Conservation (phyloP, 2,329 filamentous ascomycete species). For the Corynespora cassiicola region DNA sequence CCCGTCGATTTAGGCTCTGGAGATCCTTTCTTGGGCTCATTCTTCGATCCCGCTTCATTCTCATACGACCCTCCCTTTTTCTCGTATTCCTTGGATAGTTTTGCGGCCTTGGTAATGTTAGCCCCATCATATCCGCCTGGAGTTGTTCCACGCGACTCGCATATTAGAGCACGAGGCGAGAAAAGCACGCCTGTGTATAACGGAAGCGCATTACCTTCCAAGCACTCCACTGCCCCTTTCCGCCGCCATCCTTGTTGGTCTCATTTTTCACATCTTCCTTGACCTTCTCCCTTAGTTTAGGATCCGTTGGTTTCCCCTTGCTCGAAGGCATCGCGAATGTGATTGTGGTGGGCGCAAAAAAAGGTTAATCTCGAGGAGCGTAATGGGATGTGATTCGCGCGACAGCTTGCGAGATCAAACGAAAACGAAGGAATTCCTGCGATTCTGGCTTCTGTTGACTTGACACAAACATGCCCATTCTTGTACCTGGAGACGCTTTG, state of each 20-base stretch:
- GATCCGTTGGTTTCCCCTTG: slow-evolving; percentile 55
- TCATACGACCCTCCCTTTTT: slow-evolving; percentile 48
- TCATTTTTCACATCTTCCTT: slow-evolving; percentile 55
- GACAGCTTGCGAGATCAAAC: background rate
- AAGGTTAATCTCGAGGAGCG: no score
- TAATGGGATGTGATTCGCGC: no score
- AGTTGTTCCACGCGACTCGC: background rate
- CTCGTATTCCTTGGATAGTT: slow-evolving; percentile 53
- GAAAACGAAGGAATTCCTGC: background rate
- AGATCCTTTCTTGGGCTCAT: slow-evolving; percentile 51
- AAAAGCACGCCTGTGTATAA: background rate
- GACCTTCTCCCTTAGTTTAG: slow-evolving; percentile 52
- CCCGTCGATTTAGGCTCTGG: slow-evolving; percentile 44
- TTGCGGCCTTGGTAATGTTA: slow-evolving; percentile 37
- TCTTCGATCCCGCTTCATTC: slow-evolving; percentile 50
- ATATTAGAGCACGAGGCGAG: background rate
- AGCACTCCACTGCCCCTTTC: slow-evolving; percentile 55
- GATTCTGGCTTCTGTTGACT: no score
- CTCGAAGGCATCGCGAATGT: slow-evolving; percentile 47
- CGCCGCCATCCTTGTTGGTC: slow-evolving; percentile 53
- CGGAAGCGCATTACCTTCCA: slow-evolving; percentile 48
- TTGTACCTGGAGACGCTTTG: slow-evolving; percentile 21
- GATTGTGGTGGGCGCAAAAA: slow-evolving; percentile 2
- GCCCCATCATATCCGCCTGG: no score
- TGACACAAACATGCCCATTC: slow-evolving; percentile 1